These are phyloP conservation scores for Trypanosoma cruzi DNA, from an alignment of 208 protist genomes.

Conservation along the genomic window DNA sequence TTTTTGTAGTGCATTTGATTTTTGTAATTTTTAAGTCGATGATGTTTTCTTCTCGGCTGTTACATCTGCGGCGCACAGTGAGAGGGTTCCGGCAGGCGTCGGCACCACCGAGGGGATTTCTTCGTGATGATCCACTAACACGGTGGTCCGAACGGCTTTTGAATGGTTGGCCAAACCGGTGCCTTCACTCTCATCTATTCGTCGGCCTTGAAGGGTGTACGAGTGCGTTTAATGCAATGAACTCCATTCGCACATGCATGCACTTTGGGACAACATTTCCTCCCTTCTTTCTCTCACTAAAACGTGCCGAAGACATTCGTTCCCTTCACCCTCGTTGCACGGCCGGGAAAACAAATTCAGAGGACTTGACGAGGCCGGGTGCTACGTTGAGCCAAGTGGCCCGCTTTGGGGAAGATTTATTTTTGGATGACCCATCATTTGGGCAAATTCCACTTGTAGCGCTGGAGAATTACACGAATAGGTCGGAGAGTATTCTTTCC, in stretches of 20 bases:
- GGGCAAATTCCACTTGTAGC: slow-evolving; percentile 52
- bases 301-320: slow-evolving; percentile 49
- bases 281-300: slow-evolving; percentile 61
- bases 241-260: slow-evolving; percentile 77
- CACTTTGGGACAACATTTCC: slow-evolving; percentile 69
- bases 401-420: slow-evolving; percentile 29
- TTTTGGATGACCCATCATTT: slow-evolving; percentile 1
- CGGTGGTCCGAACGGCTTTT: slow-evolving; percentile 66
- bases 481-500: slow-evolving; percentile 64
- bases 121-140: slow-evolving; percentile 59
- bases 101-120: slow-evolving; percentile 39
- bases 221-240: slow-evolving; percentile 87
- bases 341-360: neutral
- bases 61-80: neutral
- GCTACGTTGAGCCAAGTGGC: slow-evolving; percentile 26
- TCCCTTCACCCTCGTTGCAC: slow-evolving; percentile 34
- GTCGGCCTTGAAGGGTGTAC: slow-evolving; percentile 85
- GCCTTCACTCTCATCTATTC: slow-evolving; percentile 18
- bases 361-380: neutral
- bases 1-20: neutral
- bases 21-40: neutral
- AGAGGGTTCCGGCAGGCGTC: slow-evolving; percentile 43
- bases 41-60: neutral
- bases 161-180: slow-evolving; percentile 29
- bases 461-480: slow-evolving; percentile 80